phyloP scores from a whole-genome alignment of 306 rosid genomes.

The Vachellia pachyceras region DNA sequence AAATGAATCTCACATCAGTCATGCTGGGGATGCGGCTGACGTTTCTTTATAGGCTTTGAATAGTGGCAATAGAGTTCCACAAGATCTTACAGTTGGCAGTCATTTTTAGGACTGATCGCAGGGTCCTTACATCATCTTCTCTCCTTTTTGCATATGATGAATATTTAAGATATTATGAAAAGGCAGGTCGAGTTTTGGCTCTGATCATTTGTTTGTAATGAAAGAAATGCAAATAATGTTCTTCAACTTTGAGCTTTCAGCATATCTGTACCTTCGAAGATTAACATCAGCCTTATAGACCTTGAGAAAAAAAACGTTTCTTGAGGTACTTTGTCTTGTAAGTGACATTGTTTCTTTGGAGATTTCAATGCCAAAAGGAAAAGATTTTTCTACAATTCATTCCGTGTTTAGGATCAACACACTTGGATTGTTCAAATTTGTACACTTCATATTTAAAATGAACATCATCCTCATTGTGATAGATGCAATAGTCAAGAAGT shows the following conservation, averaged over 20 bases:
- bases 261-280: slow-evolving; percentile 13
- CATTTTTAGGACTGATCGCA: slow-evolving; percentile 19
- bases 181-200: neutral
- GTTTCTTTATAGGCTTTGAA: slow-evolving; percentile 15
- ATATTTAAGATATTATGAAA: neutral
- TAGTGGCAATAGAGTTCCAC: slow-evolving; percentile 18
- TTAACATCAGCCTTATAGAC: neutral
- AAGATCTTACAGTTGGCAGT: slow-evolving; percentile 15
- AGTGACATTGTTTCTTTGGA: neutral
- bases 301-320: neutral
- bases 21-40: slow-evolving; percentile 24
- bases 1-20: slow-evolving; percentile 33
- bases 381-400: neutral
- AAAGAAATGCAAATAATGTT: slow-evolving; percentile 7
- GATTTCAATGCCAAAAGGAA: neutral
- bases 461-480: too few species aligned
- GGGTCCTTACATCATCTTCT: slow-evolving; percentile 26
- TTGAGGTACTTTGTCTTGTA: neutral
- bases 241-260: neutral
- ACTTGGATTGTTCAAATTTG: neutral
- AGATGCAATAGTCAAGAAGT: too few species aligned
- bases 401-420: neutral
- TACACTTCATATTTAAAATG: too few species aligned
- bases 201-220: slow-evolving; percentile 19
- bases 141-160: slow-evolving; percentile 26